Evolutionary conservation across 1,284 basidiomycete genomes (phyloP), one percentile per base, ranked within the genome.

Genomic region (Tilletia walkeri): DNA sequence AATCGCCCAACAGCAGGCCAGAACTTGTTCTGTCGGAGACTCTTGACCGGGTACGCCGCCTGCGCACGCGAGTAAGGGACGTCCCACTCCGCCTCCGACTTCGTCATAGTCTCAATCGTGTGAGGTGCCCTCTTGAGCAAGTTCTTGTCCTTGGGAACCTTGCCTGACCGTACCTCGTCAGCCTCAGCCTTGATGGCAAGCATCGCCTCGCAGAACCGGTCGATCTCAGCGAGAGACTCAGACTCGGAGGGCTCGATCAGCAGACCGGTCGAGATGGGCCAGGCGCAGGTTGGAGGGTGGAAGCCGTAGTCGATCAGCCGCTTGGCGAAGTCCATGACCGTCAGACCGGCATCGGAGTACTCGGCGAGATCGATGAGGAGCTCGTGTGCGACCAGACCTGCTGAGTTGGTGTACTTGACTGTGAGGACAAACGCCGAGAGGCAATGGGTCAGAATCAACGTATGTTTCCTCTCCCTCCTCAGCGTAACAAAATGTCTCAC

Each of bases 321-420:
- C 86, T 99, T 99, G 36, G 94, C 94, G 80, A 99, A 94, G 85
- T 99, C 95, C 56, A 89, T 90, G 20, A 98, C 95, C 84, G 94
- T 95, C 75, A 99, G 84, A 4, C 92, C 94, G 20, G 90, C 91
- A 66, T 86, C 85, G 82, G 93, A 92, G 78, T 98, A 97, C 81
- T 98, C 95, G 56, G 91, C 93, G 65, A 99, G 88, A 80, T 99
- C 95, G 78, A 99, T 92, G 73, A 99, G 86, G 67, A 97, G 88
- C 85, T 99, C 95, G 84, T 99, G 95, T 0, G 95, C 95, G 68
- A 96, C 95, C 50, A 92, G 89, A 12, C 90, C 92, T 75, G 95
- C 93, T 75, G 87, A 88, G 84, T 98, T 98, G 83, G 90, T 93
- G 86, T 91, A 99, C 67, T 92, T 90, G 70, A 98, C 85, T 63